phyloP scores from a whole-genome alignment of 371 early-diverging fungal genomes.

The Basidiobolus meristosporus region DNA sequence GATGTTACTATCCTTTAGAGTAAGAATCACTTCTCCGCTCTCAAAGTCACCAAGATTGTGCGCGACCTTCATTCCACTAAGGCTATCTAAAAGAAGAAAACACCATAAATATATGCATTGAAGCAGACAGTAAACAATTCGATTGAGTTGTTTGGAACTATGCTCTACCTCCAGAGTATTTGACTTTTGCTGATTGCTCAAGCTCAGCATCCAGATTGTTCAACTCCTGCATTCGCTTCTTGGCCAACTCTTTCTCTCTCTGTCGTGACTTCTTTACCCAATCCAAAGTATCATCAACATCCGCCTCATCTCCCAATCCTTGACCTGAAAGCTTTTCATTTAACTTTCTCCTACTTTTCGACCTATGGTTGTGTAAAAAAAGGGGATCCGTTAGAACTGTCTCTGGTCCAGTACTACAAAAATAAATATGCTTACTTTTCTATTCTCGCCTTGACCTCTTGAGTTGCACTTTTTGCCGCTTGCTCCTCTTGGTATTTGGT shows the following conservation, averaged over 20 bases:
- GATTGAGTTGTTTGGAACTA: slow-evolving; percentile 4
- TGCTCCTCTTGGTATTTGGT: slow-evolving; percentile 23
- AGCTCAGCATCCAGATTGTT: neutral
- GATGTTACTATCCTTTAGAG: slow-evolving; percentile 45
- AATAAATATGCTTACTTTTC: slow-evolving; percentile 18
- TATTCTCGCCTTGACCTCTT: slow-evolving; percentile 23
- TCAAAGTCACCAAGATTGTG: slow-evolving; percentile 52
- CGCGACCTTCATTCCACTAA: slow-evolving; percentile 57
- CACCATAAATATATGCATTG: slow-evolving; percentile 2
- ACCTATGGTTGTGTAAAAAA: slow-evolving; percentile 10
- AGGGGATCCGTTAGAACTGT: slow-evolving; percentile 1
- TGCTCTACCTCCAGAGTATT: slow-evolving; percentile 8
- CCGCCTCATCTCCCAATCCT: slow-evolving; percentile 51
- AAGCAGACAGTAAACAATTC: slow-evolving; percentile 8
- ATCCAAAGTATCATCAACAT: slow-evolving; percentile 24
- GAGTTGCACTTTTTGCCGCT: slow-evolving; percentile 18
- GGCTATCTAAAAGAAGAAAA: slow-evolving; percentile 13
- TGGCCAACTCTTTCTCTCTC: slow-evolving; percentile 25
- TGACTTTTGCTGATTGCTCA: slow-evolving; percentile 1
- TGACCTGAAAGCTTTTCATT: slow-evolving; percentile 38
- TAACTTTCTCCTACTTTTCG: slow-evolving; percentile 30
- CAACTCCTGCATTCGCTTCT: slow-evolving; percentile 17
- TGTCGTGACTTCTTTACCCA: slow-evolving; percentile 37
- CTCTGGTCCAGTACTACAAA: neutral
- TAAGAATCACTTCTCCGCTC: slow-evolving; percentile 67